These are phyloP conservation scores for Cytospora piceicola DNA, from an alignment of 2,329 filamentous ascomycete genomes.

Conservation along the genomic window DNA sequence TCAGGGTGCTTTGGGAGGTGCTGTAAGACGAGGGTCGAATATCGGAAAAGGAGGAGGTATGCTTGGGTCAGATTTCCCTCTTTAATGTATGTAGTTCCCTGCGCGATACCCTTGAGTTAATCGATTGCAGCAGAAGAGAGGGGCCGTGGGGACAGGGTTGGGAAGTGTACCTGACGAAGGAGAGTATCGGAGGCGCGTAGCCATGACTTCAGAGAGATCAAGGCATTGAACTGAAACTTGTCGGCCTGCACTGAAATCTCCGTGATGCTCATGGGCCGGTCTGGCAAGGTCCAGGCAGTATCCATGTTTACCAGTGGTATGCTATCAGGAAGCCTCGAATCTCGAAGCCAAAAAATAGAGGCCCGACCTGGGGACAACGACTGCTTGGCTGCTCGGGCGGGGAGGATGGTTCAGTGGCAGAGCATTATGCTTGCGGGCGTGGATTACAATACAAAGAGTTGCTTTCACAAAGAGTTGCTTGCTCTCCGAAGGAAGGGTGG, in stretches of 20 bases:
- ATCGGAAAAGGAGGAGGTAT: constrained; percentile 88
- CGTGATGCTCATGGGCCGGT: constrained; percentile 70
- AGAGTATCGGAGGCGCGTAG: constrained; percentile 78
- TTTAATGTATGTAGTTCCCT: constrained; percentile 83
- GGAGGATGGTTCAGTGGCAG: neutral
- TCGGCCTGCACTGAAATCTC: constrained; percentile 77
- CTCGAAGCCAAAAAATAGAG: neutral
- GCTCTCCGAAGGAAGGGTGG: neutral
- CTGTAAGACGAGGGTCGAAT: constrained; percentile 81
- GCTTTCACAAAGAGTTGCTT: neutral
- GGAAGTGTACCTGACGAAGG: constrained; percentile 69
- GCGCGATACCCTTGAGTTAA: neutral
- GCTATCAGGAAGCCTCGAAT: neutral
- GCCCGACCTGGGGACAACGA: neutral
- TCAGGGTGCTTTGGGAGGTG: constrained; percentile 78
- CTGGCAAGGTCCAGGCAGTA: constrained; percentile 40
- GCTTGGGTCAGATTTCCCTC: constrained; percentile 88
- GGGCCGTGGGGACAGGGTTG: neutral
- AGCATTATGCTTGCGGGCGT: neutral
- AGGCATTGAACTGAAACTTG: constrained; percentile 79
- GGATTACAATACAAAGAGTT: neutral
- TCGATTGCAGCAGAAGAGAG: no score
- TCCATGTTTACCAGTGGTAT: constrained; percentile 35
- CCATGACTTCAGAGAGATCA: constrained; percentile 80
- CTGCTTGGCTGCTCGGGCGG: neutral